phyloP scores from a whole-genome alignment of 2,329 filamentous ascomycete genomes.

The Amylocarpus encephaloides region DNA sequence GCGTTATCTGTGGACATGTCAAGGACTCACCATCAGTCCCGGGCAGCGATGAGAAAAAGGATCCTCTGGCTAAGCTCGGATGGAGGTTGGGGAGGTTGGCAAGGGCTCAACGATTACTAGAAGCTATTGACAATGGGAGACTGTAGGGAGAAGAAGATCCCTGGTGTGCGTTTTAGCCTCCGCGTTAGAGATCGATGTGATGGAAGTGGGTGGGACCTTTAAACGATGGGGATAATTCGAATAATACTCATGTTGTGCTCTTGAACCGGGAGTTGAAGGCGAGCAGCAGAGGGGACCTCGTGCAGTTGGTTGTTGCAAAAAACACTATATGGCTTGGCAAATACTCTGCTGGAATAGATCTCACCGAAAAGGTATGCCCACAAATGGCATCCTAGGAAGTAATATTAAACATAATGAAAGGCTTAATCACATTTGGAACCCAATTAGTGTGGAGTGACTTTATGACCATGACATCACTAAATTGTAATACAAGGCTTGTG shows the following conservation, averaged over 20 bases:
- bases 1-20: not conserved
- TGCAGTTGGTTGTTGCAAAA: no score
- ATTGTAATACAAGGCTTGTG: slow-evolving; percentile 15
- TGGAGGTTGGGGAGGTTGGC: slow-evolving; percentile 37
- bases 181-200: no score
- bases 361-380: no score
- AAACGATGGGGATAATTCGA: no score
- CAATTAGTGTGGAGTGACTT: slow-evolving; percentile 20
- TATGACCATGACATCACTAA: slow-evolving; percentile 18
- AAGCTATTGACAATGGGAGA: slow-evolving; percentile 1
- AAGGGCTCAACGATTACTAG: slow-evolving; percentile 35
- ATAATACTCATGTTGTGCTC: not conserved
- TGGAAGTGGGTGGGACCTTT: not conserved
- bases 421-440: not conserved
- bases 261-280: not conserved
- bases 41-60: slow-evolving; percentile 18
- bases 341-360: no score
- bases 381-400: no score
- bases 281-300: not conserved
- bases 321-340: no score
- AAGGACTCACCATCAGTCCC: not conserved
- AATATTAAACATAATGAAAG: no score
- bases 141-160: not conserved
- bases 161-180: no score
- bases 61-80: slow-evolving; percentile 26